phyloP scores from a whole-genome alignment of 768 basidiomycete genomes.

The Mrakia frigida region DNA sequence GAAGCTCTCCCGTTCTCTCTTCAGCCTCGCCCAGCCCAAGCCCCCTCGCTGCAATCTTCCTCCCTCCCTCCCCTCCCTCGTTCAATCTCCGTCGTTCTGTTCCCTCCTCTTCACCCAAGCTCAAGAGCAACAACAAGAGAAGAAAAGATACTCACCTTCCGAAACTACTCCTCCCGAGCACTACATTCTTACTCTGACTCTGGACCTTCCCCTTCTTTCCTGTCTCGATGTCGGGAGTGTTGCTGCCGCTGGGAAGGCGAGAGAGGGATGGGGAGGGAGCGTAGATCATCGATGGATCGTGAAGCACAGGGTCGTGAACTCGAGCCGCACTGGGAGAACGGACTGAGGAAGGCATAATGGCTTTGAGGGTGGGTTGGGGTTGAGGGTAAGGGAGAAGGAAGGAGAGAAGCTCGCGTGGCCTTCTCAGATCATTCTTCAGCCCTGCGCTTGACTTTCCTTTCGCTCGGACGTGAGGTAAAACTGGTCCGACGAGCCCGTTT shows the following conservation, averaged over 20 bases:
- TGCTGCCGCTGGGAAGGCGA: not conserved
- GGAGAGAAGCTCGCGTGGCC: not conserved
- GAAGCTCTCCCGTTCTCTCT: not conserved
- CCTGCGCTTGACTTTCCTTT: not conserved
- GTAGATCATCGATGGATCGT: constrained; percentile 18
- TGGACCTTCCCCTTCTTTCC: not conserved
- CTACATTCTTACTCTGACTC: constrained; percentile 3
- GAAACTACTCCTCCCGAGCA: constrained; percentile 7
- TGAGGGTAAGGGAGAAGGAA: not conserved
- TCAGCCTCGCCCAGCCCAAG: not conserved
- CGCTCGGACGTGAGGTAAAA: not conserved
- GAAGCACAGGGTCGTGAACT: constrained; percentile 14
- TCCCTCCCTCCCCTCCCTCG: not conserved
- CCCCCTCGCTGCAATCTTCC: not conserved
- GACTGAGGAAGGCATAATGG: not conserved
- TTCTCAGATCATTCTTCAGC: too few relatives aligned
- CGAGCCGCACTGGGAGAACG: not conserved
- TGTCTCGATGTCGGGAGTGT: not conserved
- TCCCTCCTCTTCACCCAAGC: not conserved
- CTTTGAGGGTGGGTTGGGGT: not conserved
- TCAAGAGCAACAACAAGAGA: not conserved
- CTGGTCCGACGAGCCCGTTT: not conserved
- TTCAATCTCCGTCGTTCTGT: not conserved
- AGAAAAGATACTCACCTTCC: constrained; percentile 18
- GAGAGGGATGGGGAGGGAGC: not conserved